Conservation (phyloP, 2,329 filamentous ascomycete genomes). For the Penicillium oxalicum region DNA sequence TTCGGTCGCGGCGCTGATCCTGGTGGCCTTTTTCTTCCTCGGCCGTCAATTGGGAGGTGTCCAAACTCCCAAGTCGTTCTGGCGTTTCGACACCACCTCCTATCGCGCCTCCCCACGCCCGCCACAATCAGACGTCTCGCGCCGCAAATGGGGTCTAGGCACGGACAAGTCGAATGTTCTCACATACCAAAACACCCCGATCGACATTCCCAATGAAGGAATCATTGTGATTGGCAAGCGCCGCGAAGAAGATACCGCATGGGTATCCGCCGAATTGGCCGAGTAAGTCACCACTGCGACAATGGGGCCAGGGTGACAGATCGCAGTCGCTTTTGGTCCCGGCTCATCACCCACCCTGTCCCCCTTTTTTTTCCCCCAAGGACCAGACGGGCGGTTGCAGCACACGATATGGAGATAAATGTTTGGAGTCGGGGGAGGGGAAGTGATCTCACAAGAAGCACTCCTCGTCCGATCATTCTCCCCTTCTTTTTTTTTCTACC, state of each 20-base stretch:
- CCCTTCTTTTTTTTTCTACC: too few species aligned
- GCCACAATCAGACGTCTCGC: slow-evolving; percentile 5
- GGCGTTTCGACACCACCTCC: slow-evolving; percentile 22
- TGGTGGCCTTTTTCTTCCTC: slow-evolving; percentile 25
- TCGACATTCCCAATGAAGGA: slow-evolving; percentile 33
- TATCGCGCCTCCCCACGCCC: slow-evolving; percentile 12
- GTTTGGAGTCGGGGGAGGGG: too few species aligned
- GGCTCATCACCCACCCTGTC: too few species aligned
- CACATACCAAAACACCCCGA: slow-evolving; percentile 24
- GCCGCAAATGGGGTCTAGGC: slow-evolving; percentile 19
- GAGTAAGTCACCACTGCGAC: slow-evolving; percentile 30
- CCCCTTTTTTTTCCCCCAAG: too few species aligned
- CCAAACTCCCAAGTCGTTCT: slow-evolving; percentile 21
- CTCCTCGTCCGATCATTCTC: slow-evolving; percentile 6
- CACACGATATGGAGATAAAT: slow-evolving; percentile 1
- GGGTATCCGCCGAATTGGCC: slow-evolving; percentile 40
- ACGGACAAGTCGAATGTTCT: slow-evolving; percentile 12
- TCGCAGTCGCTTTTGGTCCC: background rate
- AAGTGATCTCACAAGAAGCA: background rate
- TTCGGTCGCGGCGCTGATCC: slow-evolving; percentile 27
- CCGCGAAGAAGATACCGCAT: slow-evolving; percentile 41
- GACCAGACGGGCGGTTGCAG: too few species aligned
- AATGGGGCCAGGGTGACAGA: background rate
- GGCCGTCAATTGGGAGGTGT: slow-evolving; percentile 21
- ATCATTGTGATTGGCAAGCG: slow-evolving; percentile 42